Conservation (phyloP, 345 rosid species). For the Syzygium grande region DNA sequence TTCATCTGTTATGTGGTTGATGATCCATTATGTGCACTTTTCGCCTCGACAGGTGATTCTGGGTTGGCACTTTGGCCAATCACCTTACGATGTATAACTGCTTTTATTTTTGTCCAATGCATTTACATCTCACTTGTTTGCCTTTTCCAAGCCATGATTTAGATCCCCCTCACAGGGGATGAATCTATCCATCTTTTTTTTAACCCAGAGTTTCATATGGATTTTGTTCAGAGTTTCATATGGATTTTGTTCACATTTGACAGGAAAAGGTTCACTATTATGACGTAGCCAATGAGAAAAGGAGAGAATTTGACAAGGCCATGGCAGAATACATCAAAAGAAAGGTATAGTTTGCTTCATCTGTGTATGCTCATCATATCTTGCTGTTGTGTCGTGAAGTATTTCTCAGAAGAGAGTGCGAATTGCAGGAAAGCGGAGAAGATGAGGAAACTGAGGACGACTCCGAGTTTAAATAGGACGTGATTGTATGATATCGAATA, state of each 20-base stretch:
- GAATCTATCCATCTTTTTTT: not conserved
- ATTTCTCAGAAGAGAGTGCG: not conserved
- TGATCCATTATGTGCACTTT: not conserved
- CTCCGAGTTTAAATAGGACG: constrained; percentile 51
- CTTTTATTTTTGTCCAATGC: not conserved
- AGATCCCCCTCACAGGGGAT: not conserved
- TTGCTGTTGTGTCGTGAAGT: not conserved
- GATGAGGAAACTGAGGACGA: constrained; percentile 49
- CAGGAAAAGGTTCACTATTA: constrained; percentile 94
- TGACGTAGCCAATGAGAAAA: constrained; percentile 80
- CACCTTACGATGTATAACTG: not conserved
- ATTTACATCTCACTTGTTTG: not conserved
- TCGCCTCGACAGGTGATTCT: not conserved
- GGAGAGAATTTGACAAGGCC: constrained; percentile 78
- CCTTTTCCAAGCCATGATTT: not conserved
- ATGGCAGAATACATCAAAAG: constrained; percentile 62
- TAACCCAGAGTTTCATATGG: not conserved
- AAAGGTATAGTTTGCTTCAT: constrained; percentile 29
- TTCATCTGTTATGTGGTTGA: not conserved
- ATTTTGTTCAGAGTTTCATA: not conserved
- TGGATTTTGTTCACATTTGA: not conserved
- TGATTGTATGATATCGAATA: not conserved
- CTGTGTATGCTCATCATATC: not conserved
- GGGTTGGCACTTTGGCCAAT: not conserved
- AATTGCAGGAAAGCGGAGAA: constrained; percentile 66